A percentile compares a stretch with the other conserved stretches of the same genome.
Evolutionary conservation across 164 flowering plant genomes (phyloP).

Genomic region (Kingdonia uniflora): DNA sequence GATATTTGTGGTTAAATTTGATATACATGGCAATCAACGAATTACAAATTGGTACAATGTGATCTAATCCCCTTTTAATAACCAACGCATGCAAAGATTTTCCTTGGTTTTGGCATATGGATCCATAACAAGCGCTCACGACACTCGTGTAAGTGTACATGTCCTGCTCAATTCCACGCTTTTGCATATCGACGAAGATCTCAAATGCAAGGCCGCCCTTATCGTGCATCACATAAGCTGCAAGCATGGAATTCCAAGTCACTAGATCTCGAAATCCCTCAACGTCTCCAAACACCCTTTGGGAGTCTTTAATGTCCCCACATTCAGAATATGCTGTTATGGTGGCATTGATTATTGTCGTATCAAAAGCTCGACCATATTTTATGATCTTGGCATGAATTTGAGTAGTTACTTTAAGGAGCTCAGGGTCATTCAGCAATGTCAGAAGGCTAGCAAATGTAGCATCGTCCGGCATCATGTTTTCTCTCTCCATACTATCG

Average conservation of each 20-base stretch:
- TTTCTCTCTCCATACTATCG: conserved; percentile 47
- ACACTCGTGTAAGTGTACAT: conserved; percentile 60
- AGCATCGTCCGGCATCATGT: conserved; percentile 48
- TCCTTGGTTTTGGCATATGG: conserved; percentile 27
- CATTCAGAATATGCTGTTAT: conserved; percentile 68
- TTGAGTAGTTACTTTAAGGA: conserved; percentile 29
- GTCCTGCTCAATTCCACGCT: conserved; percentile 49
- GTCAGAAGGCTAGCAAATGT: conserved; percentile 64
- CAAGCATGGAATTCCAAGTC: conserved; percentile 78
- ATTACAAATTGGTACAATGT: conserved; percentile 41
- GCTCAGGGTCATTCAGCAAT: conserved; percentile 35
- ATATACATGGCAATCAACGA: conserved; percentile 66
- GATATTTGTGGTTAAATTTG: conserved; percentile 24
- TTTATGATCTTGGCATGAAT: conserved; percentile 53
- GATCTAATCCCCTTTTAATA: conserved; percentile 52
- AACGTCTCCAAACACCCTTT: conserved; percentile 33
- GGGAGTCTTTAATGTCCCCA: conserved; percentile 46
- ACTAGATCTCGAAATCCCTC: conserved; percentile 42
- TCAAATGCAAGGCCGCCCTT: conserved; percentile 27
- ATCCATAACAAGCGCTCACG: conserved; percentile 52
- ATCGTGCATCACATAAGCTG: conserved; percentile 42
- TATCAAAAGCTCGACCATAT: conserved; percentile 29
- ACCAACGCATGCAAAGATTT: conserved; percentile 59
- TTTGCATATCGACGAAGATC: conserved; percentile 47
- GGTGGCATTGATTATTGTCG: conserved; percentile 46